Evolutionary conservation across 441 rosid genomes (phyloP).

Genomic region (Biscutella auriculata): DNA sequence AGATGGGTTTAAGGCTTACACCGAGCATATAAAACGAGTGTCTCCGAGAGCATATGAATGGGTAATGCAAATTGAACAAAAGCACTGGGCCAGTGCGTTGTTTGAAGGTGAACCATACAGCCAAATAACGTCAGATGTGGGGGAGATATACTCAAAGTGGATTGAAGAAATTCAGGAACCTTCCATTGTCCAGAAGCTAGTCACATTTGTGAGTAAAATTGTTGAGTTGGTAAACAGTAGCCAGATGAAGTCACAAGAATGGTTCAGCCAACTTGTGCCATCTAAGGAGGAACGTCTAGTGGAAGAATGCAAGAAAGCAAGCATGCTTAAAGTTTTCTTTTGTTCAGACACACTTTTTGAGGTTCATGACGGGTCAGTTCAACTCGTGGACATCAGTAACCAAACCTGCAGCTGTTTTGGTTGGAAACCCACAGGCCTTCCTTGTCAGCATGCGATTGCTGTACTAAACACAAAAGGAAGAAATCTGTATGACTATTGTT

Average conservation of each 20-base stretch:
- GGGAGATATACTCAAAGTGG: constrained; percentile 60
- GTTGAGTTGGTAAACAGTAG: constrained; percentile 47
- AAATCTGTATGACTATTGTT: constrained; percentile 54
- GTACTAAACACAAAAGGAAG: constrained; percentile 49
- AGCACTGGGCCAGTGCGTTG: constrained; percentile 53
- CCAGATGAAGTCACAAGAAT: constrained; percentile 34
- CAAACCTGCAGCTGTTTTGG: constrained; percentile 57
- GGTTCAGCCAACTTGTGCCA: constrained; percentile 63
- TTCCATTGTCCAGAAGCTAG: constrained; percentile 56
- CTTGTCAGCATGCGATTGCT: constrained; percentile 82
- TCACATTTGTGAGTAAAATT: constrained; percentile 34
- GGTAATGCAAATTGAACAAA: constrained; percentile 62
- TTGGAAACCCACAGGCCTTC: constrained; percentile 64
- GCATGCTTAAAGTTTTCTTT: constrained; percentile 43
- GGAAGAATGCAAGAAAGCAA: constrained; percentile 50
- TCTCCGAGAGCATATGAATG: constrained; percentile 67
- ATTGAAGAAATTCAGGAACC: constrained; percentile 59
- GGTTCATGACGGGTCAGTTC: constrained; percentile 63
- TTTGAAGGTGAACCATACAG: constrained; percentile 70
- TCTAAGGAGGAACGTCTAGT: constrained; percentile 46
- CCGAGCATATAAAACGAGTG: constrained; percentile 52
- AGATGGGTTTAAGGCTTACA: constrained; percentile 41
- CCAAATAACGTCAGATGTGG: constrained; percentile 46
- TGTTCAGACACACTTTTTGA: constrained; percentile 76
- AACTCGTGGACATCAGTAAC: constrained; percentile 60